Evolutionary conservation across 78 protist genomes (phyloP), one percentile per base, ranked within the genome.

Genomic region (Diacronema lutheri): DNA sequence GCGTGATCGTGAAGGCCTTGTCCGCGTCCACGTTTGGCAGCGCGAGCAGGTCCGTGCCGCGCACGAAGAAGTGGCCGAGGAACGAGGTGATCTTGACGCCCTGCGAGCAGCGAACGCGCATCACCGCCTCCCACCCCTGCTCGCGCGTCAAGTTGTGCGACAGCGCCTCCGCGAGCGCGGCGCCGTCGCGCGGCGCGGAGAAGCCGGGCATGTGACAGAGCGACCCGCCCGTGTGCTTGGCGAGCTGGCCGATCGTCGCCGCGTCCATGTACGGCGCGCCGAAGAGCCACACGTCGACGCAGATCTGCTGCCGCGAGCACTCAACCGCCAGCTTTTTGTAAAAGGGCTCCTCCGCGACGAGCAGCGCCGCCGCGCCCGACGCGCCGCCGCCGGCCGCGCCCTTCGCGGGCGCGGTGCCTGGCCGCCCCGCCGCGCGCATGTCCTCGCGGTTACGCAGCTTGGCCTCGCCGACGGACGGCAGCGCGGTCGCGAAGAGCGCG

Each of bases 121-220:
- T 62, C 37, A 86, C 89, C 23, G 85, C 62, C 64, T 86, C 89
- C n/a, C 7, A 55, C 35, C 86, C 86, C 50, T 78, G 66, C 50
- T 35, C 46, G n/a, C 74, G 44, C 25, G 64, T 46, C n/a, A 50
- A 4, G 29, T 21, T 29, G 81, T 50, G 81, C 56, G 4, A 16
- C 64, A 73, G 38, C 12, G 50, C 81, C 40, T 13, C 37, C 38
- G 25, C 4, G 41, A 73, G 62, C 81, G 50, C 50, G 31, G 11
- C 44, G 38, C 74, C 83, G 5, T 37, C 21, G 25, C 7, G 20
- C 21, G 55, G 33, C 19, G 21, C 83, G 25, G 12, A 12, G 83
- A 78, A 78, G 10, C 9, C 33, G n/a, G 83, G 83, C 41, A n/a
- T 16, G 69, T 58, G 33, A 71, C 60, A 23, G 29, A 37, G 31